These are phyloP conservation scores for Glaciozyma martinii DNA, from an alignment of 768 basidiomycete genomes.

Conservation along the genomic window DNA sequence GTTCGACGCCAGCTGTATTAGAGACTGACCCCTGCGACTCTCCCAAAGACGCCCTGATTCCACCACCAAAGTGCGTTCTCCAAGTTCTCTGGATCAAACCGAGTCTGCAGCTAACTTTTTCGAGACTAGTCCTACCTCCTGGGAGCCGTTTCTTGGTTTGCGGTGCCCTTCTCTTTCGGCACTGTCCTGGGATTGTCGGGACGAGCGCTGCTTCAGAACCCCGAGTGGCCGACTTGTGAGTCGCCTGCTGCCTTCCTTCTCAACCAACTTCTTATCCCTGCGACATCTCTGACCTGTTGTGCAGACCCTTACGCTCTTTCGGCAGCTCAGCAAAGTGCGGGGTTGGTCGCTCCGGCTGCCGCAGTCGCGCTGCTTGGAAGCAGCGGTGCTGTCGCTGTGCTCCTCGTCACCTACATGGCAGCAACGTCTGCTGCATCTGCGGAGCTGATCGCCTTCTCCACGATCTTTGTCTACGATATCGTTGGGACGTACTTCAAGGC, in stretches of 20 bases:
- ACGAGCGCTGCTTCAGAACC: constrained; percentile 58
- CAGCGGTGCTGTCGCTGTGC: constrained; percentile 65
- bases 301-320: constrained; percentile 42
- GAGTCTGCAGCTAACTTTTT: too few species aligned
- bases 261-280: too few species aligned
- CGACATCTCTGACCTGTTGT: too few species aligned
- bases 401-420: constrained; percentile 39
- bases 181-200: constrained; percentile 81
- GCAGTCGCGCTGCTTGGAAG: constrained; percentile 73
- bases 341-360: constrained; percentile 71
- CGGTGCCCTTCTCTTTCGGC: too few species aligned
- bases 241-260: too few species aligned
- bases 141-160: too few species aligned
- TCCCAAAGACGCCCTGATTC: constrained; percentile 66
- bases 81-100: too few species aligned
- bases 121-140: too few species aligned
- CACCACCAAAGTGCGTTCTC: constrained; percentile 85
- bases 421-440: constrained; percentile 61
- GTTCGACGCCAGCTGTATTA: too few species aligned
- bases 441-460: constrained; percentile 84
- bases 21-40: too few species aligned
- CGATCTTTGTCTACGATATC: constrained; percentile 72
- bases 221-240: constrained; percentile 23
- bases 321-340: constrained; percentile 68
- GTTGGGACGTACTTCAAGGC: too few species aligned